Evolutionary conservation across 1,284 basidiomycete species (phyloP).

Genomic region (Wolfiporia cocos): DNA sequence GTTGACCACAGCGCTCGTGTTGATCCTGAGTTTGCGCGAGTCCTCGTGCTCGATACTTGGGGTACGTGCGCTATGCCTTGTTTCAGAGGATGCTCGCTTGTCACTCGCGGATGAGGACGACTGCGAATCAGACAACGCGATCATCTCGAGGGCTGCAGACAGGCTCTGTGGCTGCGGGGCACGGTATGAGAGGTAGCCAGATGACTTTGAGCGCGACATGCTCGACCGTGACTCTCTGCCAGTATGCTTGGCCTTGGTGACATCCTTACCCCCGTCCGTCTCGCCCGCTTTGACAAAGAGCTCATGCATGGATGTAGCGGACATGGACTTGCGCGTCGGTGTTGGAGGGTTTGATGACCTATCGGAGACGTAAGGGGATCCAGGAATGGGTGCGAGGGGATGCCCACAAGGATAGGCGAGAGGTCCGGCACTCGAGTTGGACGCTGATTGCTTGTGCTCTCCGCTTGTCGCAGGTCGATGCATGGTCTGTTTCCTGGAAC

Average conservation of each 20-base stretch:
- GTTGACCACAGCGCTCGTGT: constrained; percentile 13
- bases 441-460: constrained; percentile 14
- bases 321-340: constrained; percentile 17
- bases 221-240: too few relatives aligned
- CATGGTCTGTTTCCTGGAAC: constrained; percentile 12
- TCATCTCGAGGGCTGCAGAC: constrained; percentile 33
- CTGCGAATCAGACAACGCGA: constrained; percentile 19
- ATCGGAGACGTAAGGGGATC: constrained; percentile 50
- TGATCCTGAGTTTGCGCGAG: constrained; percentile 15
- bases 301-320: constrained; percentile 12
- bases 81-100: constrained; percentile 9
- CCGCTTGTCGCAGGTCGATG: constrained; percentile 13
- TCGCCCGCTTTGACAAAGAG: constrained; percentile 5
- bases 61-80: constrained; percentile 9
- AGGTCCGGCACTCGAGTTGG: constrained; percentile 18
- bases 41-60: constrained; percentile 11
- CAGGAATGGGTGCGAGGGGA: constrained; percentile 54
- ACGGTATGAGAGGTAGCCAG: constrained; percentile 32
- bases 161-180: constrained; percentile 32
- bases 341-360: constrained; percentile 38
- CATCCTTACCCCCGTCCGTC: too few relatives aligned
- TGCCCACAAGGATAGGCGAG: constrained; percentile 27
- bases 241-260: too few relatives aligned
- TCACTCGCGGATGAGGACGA: constrained; percentile 15
- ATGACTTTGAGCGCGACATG: constrained; percentile 41